These are phyloP conservation scores for Westerdykella sp. DNA, from an alignment of 2,329 filamentous ascomycete genomes.

Conservation along the genomic window DNA sequence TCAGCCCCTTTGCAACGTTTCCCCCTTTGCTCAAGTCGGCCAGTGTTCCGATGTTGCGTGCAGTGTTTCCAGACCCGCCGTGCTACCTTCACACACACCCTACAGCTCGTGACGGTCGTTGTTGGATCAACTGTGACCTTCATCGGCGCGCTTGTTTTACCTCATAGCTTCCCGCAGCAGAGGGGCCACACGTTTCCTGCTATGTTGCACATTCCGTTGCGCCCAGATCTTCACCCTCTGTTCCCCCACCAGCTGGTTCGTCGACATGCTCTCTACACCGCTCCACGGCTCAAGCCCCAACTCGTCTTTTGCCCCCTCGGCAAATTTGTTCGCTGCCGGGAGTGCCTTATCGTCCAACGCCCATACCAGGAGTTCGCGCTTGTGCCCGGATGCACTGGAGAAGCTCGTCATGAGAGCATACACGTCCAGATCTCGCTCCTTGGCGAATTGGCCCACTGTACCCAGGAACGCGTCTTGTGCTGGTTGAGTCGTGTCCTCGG, in stretches of 20 bases:
- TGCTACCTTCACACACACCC: too few species aligned
- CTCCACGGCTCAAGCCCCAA: conserved; percentile 54
- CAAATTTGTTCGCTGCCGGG: conserved; percentile 52
- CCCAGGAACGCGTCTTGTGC: conserved; percentile 41
- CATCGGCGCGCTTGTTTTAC: conserved; percentile 5
- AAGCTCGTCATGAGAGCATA: conserved; percentile 63
- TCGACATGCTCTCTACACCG: conserved; percentile 42
- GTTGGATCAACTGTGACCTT: not conserved
- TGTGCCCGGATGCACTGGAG: conserved; percentile 50
- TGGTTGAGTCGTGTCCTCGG: conserved; percentile 22
- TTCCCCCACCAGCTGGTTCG: conserved; percentile 26
- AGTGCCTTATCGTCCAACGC: conserved; percentile 48
- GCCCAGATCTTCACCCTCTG: conserved; percentile 58
- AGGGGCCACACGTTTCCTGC: conserved; percentile 58
- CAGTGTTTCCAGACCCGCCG: too few species aligned
- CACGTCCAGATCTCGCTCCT: conserved; percentile 56
- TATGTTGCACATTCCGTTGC: conserved; percentile 55
- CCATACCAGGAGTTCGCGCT: conserved; percentile 63
- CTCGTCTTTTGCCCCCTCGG: conserved; percentile 38
- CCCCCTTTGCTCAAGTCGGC: too few species aligned
- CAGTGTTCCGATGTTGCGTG: too few species aligned
- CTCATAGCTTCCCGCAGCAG: conserved; percentile 46
- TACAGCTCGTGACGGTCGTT: too few species aligned
- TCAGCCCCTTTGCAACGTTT: too few species aligned
- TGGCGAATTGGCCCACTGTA: conserved; percentile 48